phyloP scores from a whole-genome alignment of 164 flowering plant genomes.

The Akebia trifoliata region DNA sequence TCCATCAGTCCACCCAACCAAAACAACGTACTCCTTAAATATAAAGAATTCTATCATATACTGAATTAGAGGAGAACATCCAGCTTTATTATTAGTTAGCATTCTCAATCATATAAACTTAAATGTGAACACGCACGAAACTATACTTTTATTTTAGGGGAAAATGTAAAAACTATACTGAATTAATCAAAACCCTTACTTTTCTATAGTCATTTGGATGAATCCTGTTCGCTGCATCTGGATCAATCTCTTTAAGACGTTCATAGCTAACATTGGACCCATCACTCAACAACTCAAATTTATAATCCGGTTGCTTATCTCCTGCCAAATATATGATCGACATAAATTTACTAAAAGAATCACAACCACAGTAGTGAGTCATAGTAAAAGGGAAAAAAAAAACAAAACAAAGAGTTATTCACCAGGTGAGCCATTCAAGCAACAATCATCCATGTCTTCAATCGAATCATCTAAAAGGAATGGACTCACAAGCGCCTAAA shows the following conservation, averaged over 20 bases:
- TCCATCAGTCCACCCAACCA: too few species aligned
- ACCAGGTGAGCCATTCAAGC: slow-evolving; percentile 33
- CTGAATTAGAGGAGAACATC: too few species aligned
- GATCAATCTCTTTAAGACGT: slow-evolving; percentile 67
- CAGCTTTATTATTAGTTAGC: too few species aligned
- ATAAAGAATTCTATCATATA: too few species aligned
- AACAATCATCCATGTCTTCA: slow-evolving; percentile 40
- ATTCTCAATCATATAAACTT: too few species aligned
- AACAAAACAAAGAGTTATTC: slow-evolving; percentile 9
- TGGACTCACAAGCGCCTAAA: slow-evolving; percentile 80
- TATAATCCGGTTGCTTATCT: slow-evolving; percentile 21
- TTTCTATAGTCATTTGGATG: slow-evolving; percentile 92
- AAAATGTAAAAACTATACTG: not conserved
- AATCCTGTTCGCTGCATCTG: slow-evolving; percentile 79
- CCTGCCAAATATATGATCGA: slow-evolving; percentile 21
- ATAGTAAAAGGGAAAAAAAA: too few species aligned
- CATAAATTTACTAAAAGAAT: not conserved
- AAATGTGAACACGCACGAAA: not conserved
- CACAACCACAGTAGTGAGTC: too few species aligned
- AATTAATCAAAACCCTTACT: slow-evolving; percentile 30
- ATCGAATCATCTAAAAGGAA: slow-evolving; percentile 74
- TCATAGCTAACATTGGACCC: slow-evolving; percentile 31
- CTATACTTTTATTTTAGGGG: not conserved
- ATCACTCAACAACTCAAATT: slow-evolving; percentile 22
- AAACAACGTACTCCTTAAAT: too few species aligned